Evolutionary conservation across 805 yeast species (phyloP).

Genomic region (Zygotorulaspora danielsina): DNA sequence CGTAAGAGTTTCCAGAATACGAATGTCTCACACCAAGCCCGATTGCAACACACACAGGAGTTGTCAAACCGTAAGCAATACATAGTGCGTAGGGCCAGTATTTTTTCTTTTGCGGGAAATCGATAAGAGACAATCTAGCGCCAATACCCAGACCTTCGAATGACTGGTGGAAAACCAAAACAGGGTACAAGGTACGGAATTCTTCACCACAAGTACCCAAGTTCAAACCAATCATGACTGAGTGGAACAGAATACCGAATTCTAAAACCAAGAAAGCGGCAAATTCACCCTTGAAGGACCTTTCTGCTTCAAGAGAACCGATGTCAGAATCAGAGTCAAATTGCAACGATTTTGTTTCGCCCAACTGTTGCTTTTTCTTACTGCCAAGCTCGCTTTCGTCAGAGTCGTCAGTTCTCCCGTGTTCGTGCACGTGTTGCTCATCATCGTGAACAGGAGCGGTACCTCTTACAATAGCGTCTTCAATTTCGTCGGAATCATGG

Average conservation of each 20-base stretch:
- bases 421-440: background rate
- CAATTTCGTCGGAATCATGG: slow-evolving; percentile 25
- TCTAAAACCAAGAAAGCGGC: slow-evolving; percentile 55
- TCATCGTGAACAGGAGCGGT: slow-evolving; percentile 5
- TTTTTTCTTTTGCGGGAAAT: slow-evolving; percentile 45
- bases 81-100: slow-evolving; percentile 45
- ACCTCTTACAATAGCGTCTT: slow-evolving; percentile 13
- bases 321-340: slow-evolving; percentile 9
- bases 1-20: slow-evolving; percentile 51
- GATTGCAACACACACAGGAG: slow-evolving; percentile 69
- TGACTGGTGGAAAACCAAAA: slow-evolving; percentile 67
- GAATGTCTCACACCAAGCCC: slow-evolving; percentile 65
- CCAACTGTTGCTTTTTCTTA: background rate
- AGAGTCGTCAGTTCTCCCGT: too few relatives aligned
- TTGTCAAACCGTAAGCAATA: slow-evolving; percentile 50
- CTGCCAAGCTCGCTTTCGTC: slow-evolving; percentile 1
- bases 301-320: slow-evolving; percentile 7
- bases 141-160: slow-evolving; percentile 81
- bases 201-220: slow-evolving; percentile 63
- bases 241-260: slow-evolving; percentile 71
- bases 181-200: slow-evolving; percentile 59
- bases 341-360: slow-evolving; percentile 2
- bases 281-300: slow-evolving; percentile 21
- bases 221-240: slow-evolving; percentile 68
- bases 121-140: slow-evolving; percentile 56